A percentile compares a stretch with the other conserved stretches of the same genome.
These are phyloP conservation scores for Artemisia tridentata DNA, from an alignment of 129 eudicot species.

Conservation along the genomic window DNA sequence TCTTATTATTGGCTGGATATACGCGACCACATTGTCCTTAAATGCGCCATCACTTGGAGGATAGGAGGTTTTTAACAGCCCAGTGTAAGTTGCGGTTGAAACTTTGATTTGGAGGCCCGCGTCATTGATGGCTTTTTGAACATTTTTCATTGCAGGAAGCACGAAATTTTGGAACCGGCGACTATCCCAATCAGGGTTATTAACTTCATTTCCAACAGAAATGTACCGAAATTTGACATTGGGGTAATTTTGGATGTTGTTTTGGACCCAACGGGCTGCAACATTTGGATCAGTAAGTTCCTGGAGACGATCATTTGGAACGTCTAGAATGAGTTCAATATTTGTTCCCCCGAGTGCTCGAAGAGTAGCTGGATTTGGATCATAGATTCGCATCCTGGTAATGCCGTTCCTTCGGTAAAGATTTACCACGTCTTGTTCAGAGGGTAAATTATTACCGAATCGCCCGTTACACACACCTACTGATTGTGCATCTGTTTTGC, in stretches of 20 bases:
- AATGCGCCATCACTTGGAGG: too few species aligned
- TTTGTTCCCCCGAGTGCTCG: constrained; percentile 37
- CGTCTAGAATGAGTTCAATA: constrained; percentile 38
- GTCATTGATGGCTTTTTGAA: too few species aligned
- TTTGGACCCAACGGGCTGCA: constrained; percentile 40
- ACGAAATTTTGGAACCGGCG: too few species aligned
- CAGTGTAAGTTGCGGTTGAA: too few species aligned
- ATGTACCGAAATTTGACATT: constrained; percentile 16
- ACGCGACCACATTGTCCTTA: too few species aligned
- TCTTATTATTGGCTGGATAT: too few species aligned
- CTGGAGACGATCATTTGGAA: constrained; percentile 30
- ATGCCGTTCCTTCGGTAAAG: constrained; percentile 30
- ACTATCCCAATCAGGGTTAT: too few species aligned
- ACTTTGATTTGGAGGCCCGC: too few species aligned
- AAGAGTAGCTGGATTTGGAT: neutral
- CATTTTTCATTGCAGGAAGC: too few species aligned
- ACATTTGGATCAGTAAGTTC: constrained; percentile 13
- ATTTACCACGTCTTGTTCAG: constrained; percentile 28
- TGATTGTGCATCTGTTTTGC: constrained; percentile 26
- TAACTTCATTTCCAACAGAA: too few species aligned
- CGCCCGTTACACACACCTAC: constrained; percentile 45
- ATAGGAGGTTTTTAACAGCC: too few species aligned
- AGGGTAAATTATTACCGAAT: constrained; percentile 32
- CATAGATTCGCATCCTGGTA: neutral
- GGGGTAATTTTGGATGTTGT: constrained; percentile 22